Base-by-base conservation (phyloP, 331 rosid species). In the Pyrus hybrid region DNA sequence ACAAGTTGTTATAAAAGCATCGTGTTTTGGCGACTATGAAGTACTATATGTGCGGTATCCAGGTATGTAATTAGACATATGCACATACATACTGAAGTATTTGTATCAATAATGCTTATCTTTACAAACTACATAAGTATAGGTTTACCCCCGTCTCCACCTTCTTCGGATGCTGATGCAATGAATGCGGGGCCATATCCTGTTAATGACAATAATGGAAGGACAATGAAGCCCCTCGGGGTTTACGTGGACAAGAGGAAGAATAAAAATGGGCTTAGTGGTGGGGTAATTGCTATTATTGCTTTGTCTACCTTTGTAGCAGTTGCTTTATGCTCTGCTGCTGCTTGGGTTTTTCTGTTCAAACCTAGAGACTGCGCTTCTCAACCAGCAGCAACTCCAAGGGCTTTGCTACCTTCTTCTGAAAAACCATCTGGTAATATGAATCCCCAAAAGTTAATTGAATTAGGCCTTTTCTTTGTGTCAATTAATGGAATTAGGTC, bases 71-170 rank as follows among this genome's bases (percentile, higher is more conserved):
- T 61, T 33, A 57, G 70, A 25, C 71, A 5, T 30, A 30, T 64
- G 68, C 23, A 64, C 35, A 29, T 30, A 9, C 68, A 30, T 8
- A 64, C 45, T 30, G 3, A 29, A 13, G 13, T 2, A 30, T 64
- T 30, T 64, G 45, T 32, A 65, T 74, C 67, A 17, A 68, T 70
- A 62, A 76, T 60, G 29, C 75, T 76, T 49, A 47, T 32, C 61
- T 80, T 2, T 80, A 84, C 62, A 49, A 74, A 37, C 67, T 83
- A 49, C 77, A 43, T 72, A 41, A 80, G 35, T 73, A 29, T 61
- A 93, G 98, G 97, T 83, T 85, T 94, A 75, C 97, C 99, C 33
- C 88, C 83, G 70, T 85, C 97, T 60, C 99, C 97, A 66, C 99
- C 97, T 80, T 80, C 93, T 71, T 83, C 87, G 54, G 90, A 82